Percentiles rank a stretch among this genome's conserved stretches.
Evolutionary conservation across 2,329 filamentous ascomycete species (phyloP).

Genomic region (Stagonosporopsis vannaccii): DNA sequence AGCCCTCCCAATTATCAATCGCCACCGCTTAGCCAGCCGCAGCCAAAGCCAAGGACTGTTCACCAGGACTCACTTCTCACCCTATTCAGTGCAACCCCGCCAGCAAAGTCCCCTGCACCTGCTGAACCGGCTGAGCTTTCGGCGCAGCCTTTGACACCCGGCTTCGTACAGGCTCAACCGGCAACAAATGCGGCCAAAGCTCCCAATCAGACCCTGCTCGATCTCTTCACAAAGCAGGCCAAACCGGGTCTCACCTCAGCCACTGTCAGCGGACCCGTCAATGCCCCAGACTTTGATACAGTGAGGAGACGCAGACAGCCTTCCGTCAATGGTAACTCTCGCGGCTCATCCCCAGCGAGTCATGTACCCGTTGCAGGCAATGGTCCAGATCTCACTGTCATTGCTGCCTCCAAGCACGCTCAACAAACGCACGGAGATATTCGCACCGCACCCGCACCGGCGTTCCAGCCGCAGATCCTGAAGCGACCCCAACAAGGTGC

Average conservation of each 20-base stretch:
- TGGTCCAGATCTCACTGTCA: conserved; percentile 11
- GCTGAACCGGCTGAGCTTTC: conserved; percentile 55
- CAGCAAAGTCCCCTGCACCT: conserved; percentile 30
- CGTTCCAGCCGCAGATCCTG: conserved; percentile 48
- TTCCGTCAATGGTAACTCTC: conserved; percentile 31
- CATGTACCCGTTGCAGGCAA: conserved; percentile 22
- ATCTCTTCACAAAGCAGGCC: conserved; percentile 26
- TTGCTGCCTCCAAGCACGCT: conserved; percentile 13
- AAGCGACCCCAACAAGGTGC: conserved; percentile 42
- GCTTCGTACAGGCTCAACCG: conserved; percentile 33
- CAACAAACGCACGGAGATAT: conserved; percentile 15
- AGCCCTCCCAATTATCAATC: conserved; percentile 43
- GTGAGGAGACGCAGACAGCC: conserved; percentile 43
- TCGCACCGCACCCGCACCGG: conserved; percentile 17
- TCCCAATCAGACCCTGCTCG: conserved; percentile 29
- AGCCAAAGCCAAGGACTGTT: conserved; percentile 48
- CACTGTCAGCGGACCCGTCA: conserved; percentile 52
- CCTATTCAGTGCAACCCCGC: conserved; percentile 51
- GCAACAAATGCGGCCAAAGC: conserved; percentile 23
- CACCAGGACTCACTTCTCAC: conserved; percentile 57
- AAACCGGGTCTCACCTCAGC: conserved; percentile 47
- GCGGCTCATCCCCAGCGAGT: conserved; percentile 38
- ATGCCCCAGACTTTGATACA: conserved; percentile 51
- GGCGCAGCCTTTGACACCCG: conserved; percentile 52
- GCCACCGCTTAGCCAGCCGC: conserved; percentile 36